These are phyloP conservation scores for Chalaropsis ovoidea DNA, from an alignment of 2,329 filamentous ascomycete genomes.

Conservation along the genomic window DNA sequence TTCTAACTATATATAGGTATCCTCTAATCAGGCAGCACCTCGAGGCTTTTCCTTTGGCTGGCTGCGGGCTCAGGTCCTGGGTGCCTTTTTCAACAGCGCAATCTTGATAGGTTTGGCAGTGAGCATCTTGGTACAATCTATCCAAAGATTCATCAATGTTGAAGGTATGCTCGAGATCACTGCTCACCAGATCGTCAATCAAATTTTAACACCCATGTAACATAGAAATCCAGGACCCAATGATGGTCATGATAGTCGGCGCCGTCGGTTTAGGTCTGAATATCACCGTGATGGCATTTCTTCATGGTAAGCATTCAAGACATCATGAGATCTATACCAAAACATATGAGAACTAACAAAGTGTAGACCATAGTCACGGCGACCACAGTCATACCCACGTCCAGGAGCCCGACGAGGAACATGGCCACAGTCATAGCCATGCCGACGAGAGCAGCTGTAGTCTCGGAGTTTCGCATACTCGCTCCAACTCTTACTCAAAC, in stretches of 20 bases:
- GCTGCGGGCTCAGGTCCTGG: conserved; percentile 62
- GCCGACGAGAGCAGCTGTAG: conserved; percentile 24
- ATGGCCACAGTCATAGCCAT: conserved; percentile 27
- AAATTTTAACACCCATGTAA: not conserved
- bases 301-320: conserved; percentile 46
- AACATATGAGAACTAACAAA: not conserved
- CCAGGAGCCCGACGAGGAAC: conserved; percentile 30
- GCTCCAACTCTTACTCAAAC: not conserved
- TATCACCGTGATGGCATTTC: conserved; percentile 52
- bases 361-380: conserved; percentile 30
- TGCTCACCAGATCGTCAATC: not conserved
- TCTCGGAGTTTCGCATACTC: not conserved
- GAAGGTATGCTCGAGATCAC: conserved; percentile 36
- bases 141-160: conserved; percentile 57
- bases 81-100: conserved; percentile 71
- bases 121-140: conserved; percentile 62
- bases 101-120: conserved; percentile 62
- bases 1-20: conserved; percentile 37
- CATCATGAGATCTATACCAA: conserved; percentile 12
- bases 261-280: conserved; percentile 58
- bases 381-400: conserved; percentile 29
- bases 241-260: conserved; percentile 59
- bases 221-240: conserved; percentile 52
- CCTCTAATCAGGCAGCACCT: conserved; percentile 46
- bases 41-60: conserved; percentile 60